These are phyloP conservation scores for Sarocladium brachiariae DNA, from an alignment of 2,329 filamentous ascomycete species.

Conservation along the genomic window DNA sequence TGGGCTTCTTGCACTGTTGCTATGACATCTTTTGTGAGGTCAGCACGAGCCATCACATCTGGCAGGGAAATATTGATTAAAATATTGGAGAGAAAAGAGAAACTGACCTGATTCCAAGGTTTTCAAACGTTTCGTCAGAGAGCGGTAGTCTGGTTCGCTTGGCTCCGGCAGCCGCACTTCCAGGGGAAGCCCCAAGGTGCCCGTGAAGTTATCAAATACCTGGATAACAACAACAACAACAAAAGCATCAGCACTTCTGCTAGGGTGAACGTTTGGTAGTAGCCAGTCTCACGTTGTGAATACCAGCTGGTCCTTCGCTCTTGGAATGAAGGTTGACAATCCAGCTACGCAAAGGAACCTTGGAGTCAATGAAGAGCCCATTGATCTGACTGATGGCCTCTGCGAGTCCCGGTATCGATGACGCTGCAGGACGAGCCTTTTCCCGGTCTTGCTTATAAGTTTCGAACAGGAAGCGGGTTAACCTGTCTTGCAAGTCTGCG, in stretches of 20 bases:
- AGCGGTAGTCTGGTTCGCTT: not conserved
- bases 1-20: constrained; percentile 5
- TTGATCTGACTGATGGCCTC: constrained; percentile 12
- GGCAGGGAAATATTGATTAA: no score
- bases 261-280: no score
- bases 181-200: constrained; percentile 11
- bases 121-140: not conserved
- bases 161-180: constrained; percentile 10
- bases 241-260: no score
- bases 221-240: no score
- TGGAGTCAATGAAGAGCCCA: constrained; percentile 12
- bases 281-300: not conserved
- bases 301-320: not conserved
- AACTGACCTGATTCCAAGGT: not conserved
- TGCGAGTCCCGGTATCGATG: constrained; percentile 10
- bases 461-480: constrained; percentile 12
- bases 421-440: constrained; percentile 8
- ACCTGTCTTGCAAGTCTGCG: constrained; percentile 12
- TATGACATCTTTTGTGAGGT: not conserved
- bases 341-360: constrained; percentile 11
- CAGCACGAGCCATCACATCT: no score
- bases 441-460: not conserved
- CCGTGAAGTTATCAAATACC: constrained; percentile 11
- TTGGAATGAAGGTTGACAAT: constrained; percentile 9
- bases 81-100: no score